A percentile compares a stretch with the other conserved stretches of the same genome.
Evolutionary conservation across 2,329 filamentous ascomycete species (phyloP).

Genomic region (Fusarium begoniae): DNA sequence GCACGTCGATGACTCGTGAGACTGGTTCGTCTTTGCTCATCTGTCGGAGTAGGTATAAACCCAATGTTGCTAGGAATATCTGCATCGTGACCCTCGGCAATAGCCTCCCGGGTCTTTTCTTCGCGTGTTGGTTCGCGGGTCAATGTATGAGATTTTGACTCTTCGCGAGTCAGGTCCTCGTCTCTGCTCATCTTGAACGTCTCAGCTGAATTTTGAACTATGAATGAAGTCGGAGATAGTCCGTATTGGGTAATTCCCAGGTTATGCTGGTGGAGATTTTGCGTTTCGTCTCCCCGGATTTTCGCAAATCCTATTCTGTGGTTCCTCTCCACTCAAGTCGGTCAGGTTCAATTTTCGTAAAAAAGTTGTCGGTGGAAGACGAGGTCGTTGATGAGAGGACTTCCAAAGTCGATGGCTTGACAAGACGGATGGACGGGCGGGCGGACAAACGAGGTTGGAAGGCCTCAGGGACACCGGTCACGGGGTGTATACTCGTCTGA

Average conservation of each 20-base stretch:
- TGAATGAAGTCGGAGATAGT: background rate
- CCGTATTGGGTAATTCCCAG: slow-evolving; percentile 17
- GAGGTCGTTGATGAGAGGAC: background rate
- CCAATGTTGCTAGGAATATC: slow-evolving; percentile 59
- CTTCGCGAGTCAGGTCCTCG: background rate
- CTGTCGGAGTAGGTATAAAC: slow-evolving; percentile 53
- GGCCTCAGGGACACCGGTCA: too few species aligned
- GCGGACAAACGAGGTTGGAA: background rate
- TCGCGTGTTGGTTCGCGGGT: slow-evolving; percentile 39
- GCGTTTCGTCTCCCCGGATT: slow-evolving; percentile 11
- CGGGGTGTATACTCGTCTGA: background rate
- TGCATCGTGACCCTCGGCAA: slow-evolving; percentile 59
- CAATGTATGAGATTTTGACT: slow-evolving; percentile 2
- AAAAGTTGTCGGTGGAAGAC: background rate
- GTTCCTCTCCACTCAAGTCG: background rate
- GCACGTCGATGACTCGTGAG: slow-evolving; percentile 41
- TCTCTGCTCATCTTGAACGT: slow-evolving; percentile 22
- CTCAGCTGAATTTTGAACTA: background rate
- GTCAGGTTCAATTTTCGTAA: background rate
- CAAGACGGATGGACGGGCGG: background rate
- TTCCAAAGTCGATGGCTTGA: background rate
- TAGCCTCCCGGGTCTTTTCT: slow-evolving; percentile 51
- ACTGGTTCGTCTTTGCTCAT: slow-evolving; percentile 51
- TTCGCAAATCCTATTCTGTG: slow-evolving; percentile 11
- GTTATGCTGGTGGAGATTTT: background rate